Evolutionary conservation across 257 asterid species (phyloP).

Genomic region (Ilex aquifolium): DNA sequence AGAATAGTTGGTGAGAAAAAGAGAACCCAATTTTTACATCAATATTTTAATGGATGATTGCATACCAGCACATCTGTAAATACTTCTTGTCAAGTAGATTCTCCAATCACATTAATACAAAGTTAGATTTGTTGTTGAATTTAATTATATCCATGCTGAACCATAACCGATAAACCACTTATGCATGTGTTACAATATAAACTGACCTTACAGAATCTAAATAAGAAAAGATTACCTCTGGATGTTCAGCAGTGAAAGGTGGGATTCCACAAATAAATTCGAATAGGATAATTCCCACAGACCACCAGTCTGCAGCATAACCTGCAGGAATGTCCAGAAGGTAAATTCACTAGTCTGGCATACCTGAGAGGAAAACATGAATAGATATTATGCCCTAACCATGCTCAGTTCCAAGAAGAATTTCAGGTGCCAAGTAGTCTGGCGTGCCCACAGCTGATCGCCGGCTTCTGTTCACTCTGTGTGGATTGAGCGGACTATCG

Average conservation of each 20-base stretch:
- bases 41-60: too few relatives aligned
- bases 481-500: slow-evolving; percentile 38
- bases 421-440: slow-evolving; percentile 97
- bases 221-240: slow-evolving; percentile 53
- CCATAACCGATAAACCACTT: too few relatives aligned
- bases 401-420: slow-evolving; percentile 92
- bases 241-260: slow-evolving; percentile 73
- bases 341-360: slow-evolving; percentile 18
- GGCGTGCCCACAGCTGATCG: slow-evolving; percentile 97
- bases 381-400: slow-evolving; percentile 42
- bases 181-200: too few relatives aligned
- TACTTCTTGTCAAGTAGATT: too few relatives aligned
- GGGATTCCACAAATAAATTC: slow-evolving; percentile 82
- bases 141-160: too few relatives aligned
- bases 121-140: too few relatives aligned
- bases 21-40: too few relatives aligned
- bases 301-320: slow-evolving; percentile 96
- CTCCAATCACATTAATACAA: too few relatives aligned
- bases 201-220: background rate
- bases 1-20: too few relatives aligned
- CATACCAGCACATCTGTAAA: too few relatives aligned
- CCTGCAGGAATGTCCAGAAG: slow-evolving; percentile 45
- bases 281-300: slow-evolving; percentile 79
- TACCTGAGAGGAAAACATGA: slow-evolving; percentile 13
- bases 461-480: slow-evolving; percentile 30